phyloP scores from a whole-genome alignment of 768 basidiomycete species.

The Boletus sp. region DNA sequence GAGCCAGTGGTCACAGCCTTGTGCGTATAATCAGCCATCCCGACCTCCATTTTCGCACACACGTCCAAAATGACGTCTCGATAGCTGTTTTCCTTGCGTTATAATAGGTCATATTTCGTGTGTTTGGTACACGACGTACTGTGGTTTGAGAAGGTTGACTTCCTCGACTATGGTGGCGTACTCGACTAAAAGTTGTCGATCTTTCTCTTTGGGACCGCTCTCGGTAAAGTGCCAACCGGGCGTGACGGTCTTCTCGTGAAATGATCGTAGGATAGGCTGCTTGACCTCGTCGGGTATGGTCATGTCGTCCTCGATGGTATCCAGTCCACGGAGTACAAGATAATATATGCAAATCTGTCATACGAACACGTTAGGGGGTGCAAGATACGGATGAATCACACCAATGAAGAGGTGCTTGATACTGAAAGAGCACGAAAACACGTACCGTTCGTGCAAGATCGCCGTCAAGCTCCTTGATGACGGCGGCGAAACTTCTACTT shows the following conservation, averaged over 20 bases:
- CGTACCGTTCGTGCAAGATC: constrained; percentile 89
- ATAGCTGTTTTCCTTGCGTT: constrained; percentile 44
- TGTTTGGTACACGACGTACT: constrained; percentile 37
- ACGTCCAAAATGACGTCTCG: constrained; percentile 81
- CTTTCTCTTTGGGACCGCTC: constrained; percentile 83
- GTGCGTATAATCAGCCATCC: constrained; percentile 96
- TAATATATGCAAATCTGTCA: constrained; percentile 90
- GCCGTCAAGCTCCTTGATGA: constrained; percentile 95
- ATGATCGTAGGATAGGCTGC: constrained; percentile 77
- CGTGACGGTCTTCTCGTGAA: constrained; percentile 74
- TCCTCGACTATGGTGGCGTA: constrained; percentile 82
- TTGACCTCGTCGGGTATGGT: constrained; percentile 84
- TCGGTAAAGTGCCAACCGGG: constrained; percentile 87
- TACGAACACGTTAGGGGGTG: neutral
- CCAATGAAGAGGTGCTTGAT: neutral
- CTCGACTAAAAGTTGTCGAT: constrained; percentile 78
- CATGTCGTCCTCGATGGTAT: constrained; percentile 99
- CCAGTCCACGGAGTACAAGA: constrained; percentile 88
- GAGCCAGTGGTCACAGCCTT: constrained; percentile 68
- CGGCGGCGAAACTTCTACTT: constrained; percentile 85
- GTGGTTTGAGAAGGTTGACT: constrained; percentile 60
- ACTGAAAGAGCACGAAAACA: constrained; percentile 16
- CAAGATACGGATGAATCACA: neutral
- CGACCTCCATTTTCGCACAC: constrained; percentile 79
- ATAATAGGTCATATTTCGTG: neutral